Base-by-base conservation (phyloP, 805 yeast genomes). In the Maudiozyma pseudohumilis region DNA sequence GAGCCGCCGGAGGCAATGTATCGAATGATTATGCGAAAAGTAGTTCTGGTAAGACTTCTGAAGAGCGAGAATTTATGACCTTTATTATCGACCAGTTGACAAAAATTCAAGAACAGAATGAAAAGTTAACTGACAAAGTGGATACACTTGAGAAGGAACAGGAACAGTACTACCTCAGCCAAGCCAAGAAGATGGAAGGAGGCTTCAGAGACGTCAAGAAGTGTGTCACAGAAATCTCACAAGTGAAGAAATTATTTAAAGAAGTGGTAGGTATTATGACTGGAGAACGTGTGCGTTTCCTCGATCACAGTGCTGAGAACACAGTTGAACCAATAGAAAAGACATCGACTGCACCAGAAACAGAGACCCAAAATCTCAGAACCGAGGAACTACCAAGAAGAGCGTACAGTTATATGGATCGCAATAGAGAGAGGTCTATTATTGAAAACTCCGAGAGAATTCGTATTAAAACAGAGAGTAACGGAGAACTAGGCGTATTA, bases 211-310 rank as follows among this genome's bases (percentile, higher is more conserved):
- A 50, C 16, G 36, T 49, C 7, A 41, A 41, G 5, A 41, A 39
- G 22, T 45, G 49, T 36, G 32, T 39, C 1, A 42, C 45, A 6
- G 55, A 52, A 20, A 39, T 52, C n/a, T 24, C 42, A 4, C 44
- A 46, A 7, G 35, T 53, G 43, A 49, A 43, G 23, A 49, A 44
- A 20, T 40, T 50, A 7, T 53, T 53, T 38, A 48, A 50, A 30
- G 56, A 52, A 31, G 40, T 53, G 7, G 50, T 52, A 10, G 56
- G 54, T 4, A 46, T 52, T 7, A 47, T 53, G 49, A 47, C 49
- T 7, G 56, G 55, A 2, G 48, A 50, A 29, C 36, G 56, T 23
- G 39, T 49, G 24, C 40, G 48, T 26, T 47, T 47, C 22, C 23
- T 48, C 18, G 53, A 50, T 33, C 55, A 49, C 29, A 38, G 50